These are phyloP conservation scores for Coniochaeta ligniaria DNA, from an alignment of 2,329 filamentous ascomycete genomes.

Conservation along the genomic window DNA sequence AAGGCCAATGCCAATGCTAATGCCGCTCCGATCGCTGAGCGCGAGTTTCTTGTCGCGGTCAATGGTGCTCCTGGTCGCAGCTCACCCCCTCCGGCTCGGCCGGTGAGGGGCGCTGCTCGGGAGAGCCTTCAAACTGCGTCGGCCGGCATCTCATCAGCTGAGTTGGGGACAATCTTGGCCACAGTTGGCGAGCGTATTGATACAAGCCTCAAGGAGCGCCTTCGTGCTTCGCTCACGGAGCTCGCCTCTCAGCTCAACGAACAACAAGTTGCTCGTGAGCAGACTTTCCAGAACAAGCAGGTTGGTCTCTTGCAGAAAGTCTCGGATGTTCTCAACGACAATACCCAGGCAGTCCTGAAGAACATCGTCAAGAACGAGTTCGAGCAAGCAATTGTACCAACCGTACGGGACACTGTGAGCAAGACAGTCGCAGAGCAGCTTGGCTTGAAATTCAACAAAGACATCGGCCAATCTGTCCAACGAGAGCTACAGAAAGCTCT, in stretches of 20 bases:
- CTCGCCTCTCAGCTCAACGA: constrained; percentile 53
- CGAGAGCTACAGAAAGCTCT: constrained; percentile 67
- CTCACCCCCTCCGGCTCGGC: constrained; percentile 18
- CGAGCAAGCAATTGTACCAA: constrained; percentile 66
- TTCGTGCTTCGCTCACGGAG: constrained; percentile 45
- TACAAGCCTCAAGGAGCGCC: constrained; percentile 34
- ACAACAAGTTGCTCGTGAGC: constrained; percentile 30
- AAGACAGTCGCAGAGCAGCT: constrained; percentile 67
- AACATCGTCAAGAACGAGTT: constrained; percentile 73
- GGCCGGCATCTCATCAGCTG: constrained; percentile 31
- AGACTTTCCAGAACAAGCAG: constrained; percentile 52
- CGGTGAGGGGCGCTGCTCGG: constrained; percentile 16
- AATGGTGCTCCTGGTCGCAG: constrained; percentile 21
- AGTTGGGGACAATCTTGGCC: constrained; percentile 45
- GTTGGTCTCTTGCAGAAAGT: constrained; percentile 49
- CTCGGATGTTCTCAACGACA: constrained; percentile 53
- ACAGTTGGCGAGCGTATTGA: constrained; percentile 46
- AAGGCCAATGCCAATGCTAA: constrained; percentile 51
- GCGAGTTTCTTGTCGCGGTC: constrained; percentile 22
- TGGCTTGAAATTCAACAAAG: constrained; percentile 55
- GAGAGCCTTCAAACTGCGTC: constrained; percentile 19
- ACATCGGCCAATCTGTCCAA: constrained; percentile 38
- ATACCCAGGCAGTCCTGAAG: constrained; percentile 64
- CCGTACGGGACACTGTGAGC: constrained; percentile 60
- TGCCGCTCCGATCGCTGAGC: constrained; percentile 23